These are phyloP conservation scores for Paspalum vaginatum DNA, from an alignment of 176 grass and related monocot genomes.

Conservation along the genomic window DNA sequence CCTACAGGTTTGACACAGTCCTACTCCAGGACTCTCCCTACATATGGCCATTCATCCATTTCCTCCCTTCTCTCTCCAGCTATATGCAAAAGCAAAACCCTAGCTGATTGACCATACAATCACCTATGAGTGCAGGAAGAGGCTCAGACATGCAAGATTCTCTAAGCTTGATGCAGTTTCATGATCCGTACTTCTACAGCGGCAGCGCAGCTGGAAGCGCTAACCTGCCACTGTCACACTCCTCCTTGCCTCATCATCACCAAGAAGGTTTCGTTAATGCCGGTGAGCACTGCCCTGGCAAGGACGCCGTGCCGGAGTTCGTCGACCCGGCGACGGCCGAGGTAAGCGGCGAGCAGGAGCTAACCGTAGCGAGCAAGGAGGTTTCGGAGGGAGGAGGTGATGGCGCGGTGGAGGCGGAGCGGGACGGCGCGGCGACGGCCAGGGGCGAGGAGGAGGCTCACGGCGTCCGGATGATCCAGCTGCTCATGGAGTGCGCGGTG, in stretches of 20 bases:
- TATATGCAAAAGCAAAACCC: slow-evolving; percentile 33
- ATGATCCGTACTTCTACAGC: slow-evolving; percentile 44
- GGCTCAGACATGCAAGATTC: slow-evolving; percentile 52
- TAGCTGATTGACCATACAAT: slow-evolving; percentile 15
- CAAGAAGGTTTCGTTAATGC: background rate
- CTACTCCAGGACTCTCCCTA: background rate
- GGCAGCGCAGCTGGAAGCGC: background rate
- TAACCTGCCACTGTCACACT: slow-evolving; percentile 25
- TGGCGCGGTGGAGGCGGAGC: background rate
- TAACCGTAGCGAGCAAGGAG: background rate
- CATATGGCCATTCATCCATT: background rate
- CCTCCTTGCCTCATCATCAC: slow-evolving; percentile 33
- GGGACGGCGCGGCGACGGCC: slow-evolving; percentile 3
- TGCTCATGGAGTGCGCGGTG: slow-evolving; percentile 64
- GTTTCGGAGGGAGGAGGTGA: slow-evolving; percentile 21
- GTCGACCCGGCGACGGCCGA: slow-evolving; percentile 10
- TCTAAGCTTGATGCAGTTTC: slow-evolving; percentile 50
- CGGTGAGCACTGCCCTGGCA: slow-evolving; percentile 17
- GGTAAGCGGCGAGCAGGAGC: slow-evolving; percentile 3
- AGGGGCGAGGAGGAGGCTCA: slow-evolving; percentile 37
- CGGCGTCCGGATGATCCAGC: slow-evolving; percentile 53
- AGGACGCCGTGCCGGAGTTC: background rate
- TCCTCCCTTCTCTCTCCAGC: background rate
- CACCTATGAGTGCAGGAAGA: slow-evolving; percentile 34
- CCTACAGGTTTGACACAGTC: slow-evolving; percentile 52